These are phyloP conservation scores for Boletus semigastroideus DNA, from an alignment of 1,284 basidiomycete genomes.

Conservation along the genomic window DNA sequence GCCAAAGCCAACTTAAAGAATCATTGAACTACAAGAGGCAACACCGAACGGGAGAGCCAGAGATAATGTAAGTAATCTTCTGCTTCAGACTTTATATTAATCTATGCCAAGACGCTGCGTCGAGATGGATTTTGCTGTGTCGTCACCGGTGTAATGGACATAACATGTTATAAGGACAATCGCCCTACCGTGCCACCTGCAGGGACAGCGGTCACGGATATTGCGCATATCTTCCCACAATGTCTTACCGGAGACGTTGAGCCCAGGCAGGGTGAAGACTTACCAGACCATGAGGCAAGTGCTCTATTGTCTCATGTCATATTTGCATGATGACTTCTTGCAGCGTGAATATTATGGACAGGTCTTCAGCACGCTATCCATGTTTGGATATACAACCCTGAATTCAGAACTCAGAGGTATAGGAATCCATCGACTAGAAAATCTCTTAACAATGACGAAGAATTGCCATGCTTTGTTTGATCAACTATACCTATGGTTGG, in stretches of 20 bases:
- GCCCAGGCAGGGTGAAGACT: not conserved
- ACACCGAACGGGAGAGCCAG: not conserved
- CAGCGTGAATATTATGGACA: not conserved
- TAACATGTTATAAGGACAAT: not conserved
- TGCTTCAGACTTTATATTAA: not conserved
- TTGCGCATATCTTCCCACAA: not conserved
- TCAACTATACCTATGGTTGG: not conserved
- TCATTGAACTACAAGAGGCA: too few species aligned
- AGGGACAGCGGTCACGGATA: not conserved
- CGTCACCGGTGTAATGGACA: not conserved
- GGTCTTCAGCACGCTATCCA: not conserved
- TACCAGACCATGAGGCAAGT: not conserved
- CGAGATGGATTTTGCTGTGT: not conserved
- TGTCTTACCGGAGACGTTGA: not conserved
- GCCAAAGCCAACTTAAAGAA: not conserved
- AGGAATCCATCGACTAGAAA: not conserved
- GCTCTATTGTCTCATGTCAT: not conserved
- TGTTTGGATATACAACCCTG: not conserved
- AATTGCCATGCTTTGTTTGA: not conserved
- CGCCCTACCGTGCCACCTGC: too few species aligned
- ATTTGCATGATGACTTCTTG: not conserved
- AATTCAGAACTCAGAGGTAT: not conserved
- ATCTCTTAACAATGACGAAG: not conserved
- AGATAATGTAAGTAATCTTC: not conserved
- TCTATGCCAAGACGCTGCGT: not conserved